Conservation (phyloP, 2,329 filamentous ascomycete genomes). For the Meredithiella fracta region DNA sequence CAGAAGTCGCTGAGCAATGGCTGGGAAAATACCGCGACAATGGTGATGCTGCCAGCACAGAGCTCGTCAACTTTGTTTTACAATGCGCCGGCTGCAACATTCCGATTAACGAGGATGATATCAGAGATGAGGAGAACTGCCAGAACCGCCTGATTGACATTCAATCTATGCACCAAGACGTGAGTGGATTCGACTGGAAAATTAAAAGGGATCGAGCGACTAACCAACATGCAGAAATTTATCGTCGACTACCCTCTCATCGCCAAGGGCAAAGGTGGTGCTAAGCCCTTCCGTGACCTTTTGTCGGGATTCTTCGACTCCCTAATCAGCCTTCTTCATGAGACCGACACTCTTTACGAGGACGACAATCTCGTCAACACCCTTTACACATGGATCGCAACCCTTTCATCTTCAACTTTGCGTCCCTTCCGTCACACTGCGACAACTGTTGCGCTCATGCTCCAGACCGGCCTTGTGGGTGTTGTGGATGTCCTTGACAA, state of each 20-base stretch:
- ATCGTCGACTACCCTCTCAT: constrained; percentile 86
- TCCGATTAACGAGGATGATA: constrained; percentile 64
- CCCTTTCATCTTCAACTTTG: constrained; percentile 75
- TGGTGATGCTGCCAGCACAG: constrained; percentile 37
- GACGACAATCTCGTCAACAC: constrained; percentile 71
- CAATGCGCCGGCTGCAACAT: constrained; percentile 65
- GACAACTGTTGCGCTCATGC: constrained; percentile 65
- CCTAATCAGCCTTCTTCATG: constrained; percentile 61
- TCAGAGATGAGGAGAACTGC: constrained; percentile 77
- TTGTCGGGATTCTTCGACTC: constrained; percentile 65
- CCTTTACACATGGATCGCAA: constrained; percentile 72
- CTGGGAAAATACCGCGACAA: constrained; percentile 40
- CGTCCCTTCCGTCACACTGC: constrained; percentile 90
- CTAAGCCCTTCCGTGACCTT: constrained; percentile 59
- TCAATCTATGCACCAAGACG: constrained; percentile 74
- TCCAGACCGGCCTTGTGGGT: constrained; percentile 61
- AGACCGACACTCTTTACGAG: constrained; percentile 65
- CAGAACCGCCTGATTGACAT: constrained; percentile 63
- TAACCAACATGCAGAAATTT: constrained; percentile 29
- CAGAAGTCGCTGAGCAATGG: constrained; percentile 45
- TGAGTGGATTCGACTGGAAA: constrained; percentile 24
- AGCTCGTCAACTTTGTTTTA: constrained; percentile 50
- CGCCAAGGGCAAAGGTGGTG: constrained; percentile 54
- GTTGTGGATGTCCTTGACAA: constrained; percentile 55
- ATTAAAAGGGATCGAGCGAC: no score